Evolutionary conservation across 2,329 filamentous ascomycete genomes (phyloP), one percentile per base, ranked within the genome.

Genomic region (Amesomyces nigricolor): DNA sequence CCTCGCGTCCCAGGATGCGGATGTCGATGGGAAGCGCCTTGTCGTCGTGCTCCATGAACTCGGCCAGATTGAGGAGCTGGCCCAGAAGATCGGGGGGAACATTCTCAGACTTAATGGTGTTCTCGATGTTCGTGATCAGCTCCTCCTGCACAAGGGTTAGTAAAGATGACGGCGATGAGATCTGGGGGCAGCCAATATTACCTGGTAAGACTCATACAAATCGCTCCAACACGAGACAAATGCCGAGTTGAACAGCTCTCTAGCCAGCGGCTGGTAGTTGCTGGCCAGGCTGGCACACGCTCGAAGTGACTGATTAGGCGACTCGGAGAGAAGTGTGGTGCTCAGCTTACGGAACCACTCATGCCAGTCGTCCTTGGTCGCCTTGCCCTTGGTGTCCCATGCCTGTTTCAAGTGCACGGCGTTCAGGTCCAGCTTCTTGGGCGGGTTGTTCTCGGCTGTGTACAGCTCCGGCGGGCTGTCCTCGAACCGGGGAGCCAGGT

Each of bases 11-110:
- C 10, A 99, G 80, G 9, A 94, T 91, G 47, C 94, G 81, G 61
- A 99, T 96, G 67, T 99, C 95, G 60, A 99, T 99, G 1, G 94
- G 94, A 51, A 99, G 76, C 13, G 95, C 92, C 71, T 99, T 99
- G 70, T 99, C 94, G 65, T 99, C 95, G 67, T 99, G 94, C 69
- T 99, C 94, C 94, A 99, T 99, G 70, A 99, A 99, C 69, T 99
- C 94, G 19, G 94, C 94, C 49, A 99, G 79, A 66, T 99, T 99
- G 47, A 99, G 82, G 29, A 99, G 78, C 48, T 96, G 87, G 58
- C 96, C 92, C 8, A 99, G 77, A 62, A 99, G 87, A 70, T 99
- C 95, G 0, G 95, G 94, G 0, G 94, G 92, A 11, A 99, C 95
- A 64, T 96, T 92, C 51, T 92, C 88, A 3, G 92, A 97, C 53